Conservation (phyloP, 1,139 yeast species). For the Kodamaea plutei region DNA sequence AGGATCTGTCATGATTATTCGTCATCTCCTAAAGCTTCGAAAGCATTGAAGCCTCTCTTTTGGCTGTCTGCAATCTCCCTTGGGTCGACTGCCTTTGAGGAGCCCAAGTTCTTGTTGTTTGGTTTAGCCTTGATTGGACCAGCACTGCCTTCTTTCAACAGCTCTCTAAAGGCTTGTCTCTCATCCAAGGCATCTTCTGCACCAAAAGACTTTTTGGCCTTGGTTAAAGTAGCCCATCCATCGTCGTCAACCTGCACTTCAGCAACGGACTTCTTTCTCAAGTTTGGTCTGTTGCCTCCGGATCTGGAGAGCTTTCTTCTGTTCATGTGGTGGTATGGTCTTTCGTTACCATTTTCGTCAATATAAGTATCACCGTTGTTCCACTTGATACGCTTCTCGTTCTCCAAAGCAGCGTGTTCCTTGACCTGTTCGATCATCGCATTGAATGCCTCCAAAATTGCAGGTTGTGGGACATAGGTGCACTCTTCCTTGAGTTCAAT, state of each 20-base stretch:
- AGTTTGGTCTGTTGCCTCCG: constrained; percentile 41
- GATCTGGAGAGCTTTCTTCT: constrained; percentile 62
- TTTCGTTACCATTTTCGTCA: constrained; percentile 46
- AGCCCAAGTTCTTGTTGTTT: constrained; percentile 68
- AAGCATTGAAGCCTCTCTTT: constrained; percentile 66
- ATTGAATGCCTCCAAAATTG: constrained; percentile 61
- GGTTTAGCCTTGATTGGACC: constrained; percentile 54
- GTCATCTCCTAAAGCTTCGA: constrained; percentile 69
- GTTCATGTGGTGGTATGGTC: constrained; percentile 47
- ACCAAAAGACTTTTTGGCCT: constrained; percentile 46
- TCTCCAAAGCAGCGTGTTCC: constrained; percentile 37
- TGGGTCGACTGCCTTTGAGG: constrained; percentile 69
- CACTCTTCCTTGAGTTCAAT: constrained; percentile 49
- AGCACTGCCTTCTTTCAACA: constrained; percentile 33
- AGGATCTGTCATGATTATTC: constrained; percentile 18
- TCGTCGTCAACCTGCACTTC: constrained; percentile 61
- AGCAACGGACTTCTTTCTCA: constrained; percentile 58
- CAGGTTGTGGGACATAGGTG: constrained; percentile 59
- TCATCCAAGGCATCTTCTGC: constrained; percentile 47
- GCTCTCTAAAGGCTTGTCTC: constrained; percentile 44
- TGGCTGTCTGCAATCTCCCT: constrained; percentile 70
- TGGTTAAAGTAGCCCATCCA: constrained; percentile 74
- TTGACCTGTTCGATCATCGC: constrained; percentile 63
- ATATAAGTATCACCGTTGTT: constrained; percentile 47
- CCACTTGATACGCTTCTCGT: constrained; percentile 30